A percentile compares a stretch with the other conserved stretches of the same genome.
Evolutionary conservation across 345 rosid genomes (phyloP).

Genomic region (Firmiana major): DNA sequence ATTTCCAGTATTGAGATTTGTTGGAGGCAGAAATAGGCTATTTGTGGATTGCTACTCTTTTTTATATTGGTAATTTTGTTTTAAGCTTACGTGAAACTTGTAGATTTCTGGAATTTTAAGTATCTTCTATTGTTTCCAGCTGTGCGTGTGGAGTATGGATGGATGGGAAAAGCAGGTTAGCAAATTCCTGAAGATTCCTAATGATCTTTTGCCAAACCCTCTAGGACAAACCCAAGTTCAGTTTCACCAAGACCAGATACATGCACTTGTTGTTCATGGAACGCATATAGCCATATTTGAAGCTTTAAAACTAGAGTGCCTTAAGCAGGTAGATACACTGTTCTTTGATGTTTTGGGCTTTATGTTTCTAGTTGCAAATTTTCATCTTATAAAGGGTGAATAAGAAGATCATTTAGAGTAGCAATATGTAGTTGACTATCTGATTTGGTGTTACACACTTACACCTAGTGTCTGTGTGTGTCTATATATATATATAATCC

Average conservation of each 20-base stretch:
- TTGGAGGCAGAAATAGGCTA: not conserved
- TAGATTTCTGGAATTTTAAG: not conserved
- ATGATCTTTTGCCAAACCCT: conserved; percentile 29
- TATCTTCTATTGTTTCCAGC: conserved; percentile 30
- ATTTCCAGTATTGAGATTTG: not conserved
- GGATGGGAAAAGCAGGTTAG: conserved; percentile 65
- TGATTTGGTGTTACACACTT: not conserved
- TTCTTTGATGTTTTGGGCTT: not conserved
- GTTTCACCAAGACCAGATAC: conserved; percentile 39
- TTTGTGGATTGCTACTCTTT: not conserved
- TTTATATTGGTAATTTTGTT: not conserved
- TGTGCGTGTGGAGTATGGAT: conserved; percentile 74
- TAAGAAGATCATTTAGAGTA: not conserved
- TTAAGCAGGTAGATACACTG: conserved; percentile 25
- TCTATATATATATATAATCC: not conserved
- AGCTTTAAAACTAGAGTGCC: conserved; percentile 36
- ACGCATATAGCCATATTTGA: conserved; percentile 38
- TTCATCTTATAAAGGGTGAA: not conserved
- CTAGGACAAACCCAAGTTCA: conserved; percentile 41
- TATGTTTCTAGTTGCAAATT: not conserved
- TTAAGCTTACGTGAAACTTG: not conserved
- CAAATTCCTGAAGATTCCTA: conserved; percentile 37
- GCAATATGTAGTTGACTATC: not conserved
- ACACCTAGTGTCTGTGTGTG: too few relatives aligned
- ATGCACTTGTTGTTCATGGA: conserved; percentile 37